Conservation (phyloP, 2,329 filamentous ascomycete species). For the Neurospora sp. region DNA sequence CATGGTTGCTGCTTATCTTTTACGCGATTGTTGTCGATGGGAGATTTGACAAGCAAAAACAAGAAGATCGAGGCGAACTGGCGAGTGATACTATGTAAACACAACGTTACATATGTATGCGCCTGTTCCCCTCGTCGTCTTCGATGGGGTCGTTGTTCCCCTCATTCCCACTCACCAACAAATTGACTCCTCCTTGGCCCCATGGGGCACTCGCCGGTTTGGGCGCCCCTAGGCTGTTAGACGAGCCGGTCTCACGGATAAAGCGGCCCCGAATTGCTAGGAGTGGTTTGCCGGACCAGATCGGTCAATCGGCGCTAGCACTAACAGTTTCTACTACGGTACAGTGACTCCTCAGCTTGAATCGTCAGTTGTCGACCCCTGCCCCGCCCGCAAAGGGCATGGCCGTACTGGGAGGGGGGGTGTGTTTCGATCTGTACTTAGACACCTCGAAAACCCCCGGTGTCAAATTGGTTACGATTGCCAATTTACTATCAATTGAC, state of each 20-base stretch:
- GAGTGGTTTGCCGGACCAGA: neutral
- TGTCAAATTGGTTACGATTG: too few relatives aligned
- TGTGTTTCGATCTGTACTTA: too few relatives aligned
- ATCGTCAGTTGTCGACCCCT: neutral
- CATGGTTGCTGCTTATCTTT: conserved; percentile 9
- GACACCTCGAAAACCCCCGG: too few relatives aligned
- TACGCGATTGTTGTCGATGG: neutral
- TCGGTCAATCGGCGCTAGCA: neutral
- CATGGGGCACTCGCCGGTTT: neutral
- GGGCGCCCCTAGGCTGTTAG: neutral
- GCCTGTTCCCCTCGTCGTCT: neutral
- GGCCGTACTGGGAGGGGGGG: neutral
- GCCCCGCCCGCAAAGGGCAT: neutral
- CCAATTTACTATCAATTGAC: too few relatives aligned
- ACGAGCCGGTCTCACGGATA: neutral
- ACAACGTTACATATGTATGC: neutral
- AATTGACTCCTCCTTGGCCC: neutral
- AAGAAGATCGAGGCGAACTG: neutral
- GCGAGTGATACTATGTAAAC: neutral
- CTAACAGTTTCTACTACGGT: neutral
- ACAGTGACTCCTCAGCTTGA: neutral
- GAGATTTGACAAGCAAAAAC: neutral
- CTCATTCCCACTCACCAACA: neutral
- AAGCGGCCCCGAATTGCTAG: neutral
- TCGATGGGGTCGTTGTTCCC: neutral